phyloP scores from a whole-genome alignment of 805 yeast genomes.

The Zygoascus tannicola region DNA sequence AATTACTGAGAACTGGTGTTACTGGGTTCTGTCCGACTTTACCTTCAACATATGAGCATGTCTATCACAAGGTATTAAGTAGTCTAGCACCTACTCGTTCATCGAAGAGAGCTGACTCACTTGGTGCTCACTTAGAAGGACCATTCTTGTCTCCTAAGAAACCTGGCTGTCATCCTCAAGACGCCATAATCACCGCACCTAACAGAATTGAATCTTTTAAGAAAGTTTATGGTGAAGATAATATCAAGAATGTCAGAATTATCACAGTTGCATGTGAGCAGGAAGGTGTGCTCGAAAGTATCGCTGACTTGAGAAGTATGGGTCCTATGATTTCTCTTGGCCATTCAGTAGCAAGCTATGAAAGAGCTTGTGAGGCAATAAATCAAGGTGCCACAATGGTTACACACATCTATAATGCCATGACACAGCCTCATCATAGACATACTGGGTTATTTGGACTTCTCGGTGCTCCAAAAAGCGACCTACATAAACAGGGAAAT shows the following conservation, averaged over 20 bases:
- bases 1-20: slow-evolving; percentile 41
- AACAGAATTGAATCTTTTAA: slow-evolving; percentile 24
- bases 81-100: slow-evolving; percentile 31
- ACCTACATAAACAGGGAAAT: slow-evolving; percentile 8
- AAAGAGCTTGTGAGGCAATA: slow-evolving; percentile 34
- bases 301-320: slow-evolving; percentile 29
- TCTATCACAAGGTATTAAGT: slow-evolving; percentile 41
- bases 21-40: slow-evolving; percentile 50
- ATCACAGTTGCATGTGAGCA: slow-evolving; percentile 47
- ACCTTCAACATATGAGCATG: slow-evolving; percentile 42
- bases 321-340: slow-evolving; percentile 39
- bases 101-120: slow-evolving; percentile 21
- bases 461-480: slow-evolving; percentile 27
- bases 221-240: slow-evolving; percentile 34
- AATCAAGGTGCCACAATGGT: slow-evolving; percentile 48
- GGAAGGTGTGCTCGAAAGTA: slow-evolving; percentile 37
- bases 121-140: slow-evolving; percentile 56
- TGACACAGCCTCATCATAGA: slow-evolving; percentile 52
- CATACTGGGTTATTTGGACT: slow-evolving; percentile 50
- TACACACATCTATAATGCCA: slow-evolving; percentile 53
- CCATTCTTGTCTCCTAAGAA: slow-evolving; percentile 43
- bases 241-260: slow-evolving; percentile 29
- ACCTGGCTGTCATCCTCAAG: slow-evolving; percentile 45
- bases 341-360: slow-evolving; percentile 35
- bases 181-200: slow-evolving; percentile 38